These are phyloP conservation scores for Cytospora piceae DNA, from an alignment of 2,329 filamentous ascomycete species.

Conservation along the genomic window DNA sequence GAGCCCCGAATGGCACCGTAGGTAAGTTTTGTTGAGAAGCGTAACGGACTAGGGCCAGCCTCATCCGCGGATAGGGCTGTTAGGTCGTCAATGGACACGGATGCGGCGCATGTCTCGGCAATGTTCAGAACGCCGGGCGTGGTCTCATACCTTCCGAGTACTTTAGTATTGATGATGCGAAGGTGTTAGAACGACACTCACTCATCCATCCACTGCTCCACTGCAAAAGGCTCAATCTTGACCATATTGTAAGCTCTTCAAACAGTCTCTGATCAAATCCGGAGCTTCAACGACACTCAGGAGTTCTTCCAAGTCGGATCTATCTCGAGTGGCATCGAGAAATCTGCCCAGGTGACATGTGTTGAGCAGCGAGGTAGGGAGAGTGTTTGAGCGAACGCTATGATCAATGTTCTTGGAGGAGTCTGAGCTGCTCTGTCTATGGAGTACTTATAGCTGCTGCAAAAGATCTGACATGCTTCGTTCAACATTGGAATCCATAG, in stretches of 20 bases:
- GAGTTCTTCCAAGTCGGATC: too few relatives aligned
- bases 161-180: constrained; percentile 1
- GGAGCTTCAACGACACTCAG: too few relatives aligned
- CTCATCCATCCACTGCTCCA: constrained; percentile 72
- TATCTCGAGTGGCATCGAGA: too few relatives aligned
- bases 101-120: constrained; percentile 78
- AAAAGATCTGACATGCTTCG: neutral
- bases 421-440: neutral
- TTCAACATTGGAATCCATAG: neutral
- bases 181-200: neutral
- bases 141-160: constrained; percentile 51
- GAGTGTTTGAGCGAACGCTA: too few relatives aligned
- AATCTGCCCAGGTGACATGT: neutral
- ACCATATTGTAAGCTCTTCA: constrained; percentile 38
- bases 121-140: constrained; percentile 67
- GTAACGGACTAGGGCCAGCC: constrained; percentile 45
- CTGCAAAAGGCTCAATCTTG: constrained; percentile 64
- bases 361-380: neutral
- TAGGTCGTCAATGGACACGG: constrained; percentile 72
- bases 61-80: constrained; percentile 61
- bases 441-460: neutral
- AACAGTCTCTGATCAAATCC: neutral
- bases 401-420: neutral
- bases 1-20: constrained; percentile 77
- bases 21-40: constrained; percentile 63